Percentiles rank a stretch among this genome's conserved stretches.
phyloP scores from a whole-genome alignment of 2,329 filamentous ascomycete genomes.

The Colletotrichum horii region DNA sequence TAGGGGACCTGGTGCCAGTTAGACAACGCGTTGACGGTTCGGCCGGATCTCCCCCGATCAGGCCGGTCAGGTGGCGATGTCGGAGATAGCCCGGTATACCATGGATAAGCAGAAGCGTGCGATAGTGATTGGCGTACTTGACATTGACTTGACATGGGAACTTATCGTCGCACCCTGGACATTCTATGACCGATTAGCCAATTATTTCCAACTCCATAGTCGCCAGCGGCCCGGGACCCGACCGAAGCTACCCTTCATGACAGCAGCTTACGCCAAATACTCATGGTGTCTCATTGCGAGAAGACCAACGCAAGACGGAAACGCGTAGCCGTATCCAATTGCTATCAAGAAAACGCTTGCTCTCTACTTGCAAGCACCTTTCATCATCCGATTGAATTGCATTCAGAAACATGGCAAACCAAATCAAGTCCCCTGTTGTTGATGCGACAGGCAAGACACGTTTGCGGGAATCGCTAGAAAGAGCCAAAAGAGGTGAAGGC shows the following conservation, averaged over 20 bases:
- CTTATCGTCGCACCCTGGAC: neutral
- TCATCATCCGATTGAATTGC: neutral
- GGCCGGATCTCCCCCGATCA: neutral
- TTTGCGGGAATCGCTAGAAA: constrained; percentile 31
- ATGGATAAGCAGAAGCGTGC: neutral
- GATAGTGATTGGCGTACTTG: neutral
- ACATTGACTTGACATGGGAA: neutral
- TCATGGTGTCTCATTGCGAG: neutral
- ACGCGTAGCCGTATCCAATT: neutral
- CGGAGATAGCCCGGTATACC: neutral
- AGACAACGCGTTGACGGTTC: neutral
- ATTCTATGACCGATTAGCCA: neutral
- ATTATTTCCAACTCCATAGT: neutral
- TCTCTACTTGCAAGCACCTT: neutral
- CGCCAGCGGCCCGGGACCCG: neutral
- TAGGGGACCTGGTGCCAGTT: neutral
- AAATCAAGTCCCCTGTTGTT: constrained; percentile 25
- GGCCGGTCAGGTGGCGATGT: neutral
- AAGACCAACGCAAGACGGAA: neutral
- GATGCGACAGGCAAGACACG: constrained; percentile 33
- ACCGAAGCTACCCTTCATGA: neutral
- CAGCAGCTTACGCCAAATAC: neutral
- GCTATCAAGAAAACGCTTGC: neutral
- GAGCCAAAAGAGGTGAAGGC: constrained; percentile 28
- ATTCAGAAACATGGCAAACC: constrained; percentile 8